Conservation (phyloP, 768 basidiomycete genomes). For the Trametes meyenii region DNA sequence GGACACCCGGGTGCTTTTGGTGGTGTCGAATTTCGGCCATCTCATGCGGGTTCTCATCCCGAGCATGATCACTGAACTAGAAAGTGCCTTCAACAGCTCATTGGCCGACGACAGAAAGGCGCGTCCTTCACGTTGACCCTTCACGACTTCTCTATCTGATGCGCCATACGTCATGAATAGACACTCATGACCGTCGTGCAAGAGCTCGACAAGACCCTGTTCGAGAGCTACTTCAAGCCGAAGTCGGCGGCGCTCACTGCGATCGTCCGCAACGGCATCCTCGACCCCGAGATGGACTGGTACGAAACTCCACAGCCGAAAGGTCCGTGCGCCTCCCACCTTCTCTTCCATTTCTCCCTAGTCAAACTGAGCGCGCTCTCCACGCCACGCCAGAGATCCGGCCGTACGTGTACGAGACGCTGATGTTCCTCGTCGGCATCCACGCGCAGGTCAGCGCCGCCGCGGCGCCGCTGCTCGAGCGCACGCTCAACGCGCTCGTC, state of each 20-base stretch:
- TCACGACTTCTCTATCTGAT: neutral
- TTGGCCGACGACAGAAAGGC: conserved; percentile 77
- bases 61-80: conserved; percentile 77
- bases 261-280: conserved; percentile 78
- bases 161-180: conserved; percentile 36
- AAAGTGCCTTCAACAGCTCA: conserved; percentile 71
- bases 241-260: conserved; percentile 69
- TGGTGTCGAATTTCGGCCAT: conserved; percentile 86
- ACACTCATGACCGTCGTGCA: conserved; percentile 75
- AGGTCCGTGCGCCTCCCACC: conserved; percentile 51
- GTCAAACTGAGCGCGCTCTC: neutral
- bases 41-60: conserved; percentile 74
- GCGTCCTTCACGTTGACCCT: conserved; percentile 10
- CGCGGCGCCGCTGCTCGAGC: conserved; percentile 77
- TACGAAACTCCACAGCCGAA: conserved; percentile 90
- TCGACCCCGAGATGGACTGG: conserved; percentile 88
- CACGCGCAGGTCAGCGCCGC: conserved; percentile 89
- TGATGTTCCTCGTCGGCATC: conserved; percentile 87
- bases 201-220: conserved; percentile 86
- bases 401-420: conserved; percentile 87
- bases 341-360: neutral
- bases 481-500: conserved; percentile 80
- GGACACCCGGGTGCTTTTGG: conserved; percentile 86
- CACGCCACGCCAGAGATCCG: conserved; percentile 70
- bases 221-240: conserved; percentile 84